Evolutionary conservation across 2,329 filamentous ascomycete species (phyloP), one percentile per base, ranked within the genome.

Genomic region (Scedosporium dehoogii): DNA sequence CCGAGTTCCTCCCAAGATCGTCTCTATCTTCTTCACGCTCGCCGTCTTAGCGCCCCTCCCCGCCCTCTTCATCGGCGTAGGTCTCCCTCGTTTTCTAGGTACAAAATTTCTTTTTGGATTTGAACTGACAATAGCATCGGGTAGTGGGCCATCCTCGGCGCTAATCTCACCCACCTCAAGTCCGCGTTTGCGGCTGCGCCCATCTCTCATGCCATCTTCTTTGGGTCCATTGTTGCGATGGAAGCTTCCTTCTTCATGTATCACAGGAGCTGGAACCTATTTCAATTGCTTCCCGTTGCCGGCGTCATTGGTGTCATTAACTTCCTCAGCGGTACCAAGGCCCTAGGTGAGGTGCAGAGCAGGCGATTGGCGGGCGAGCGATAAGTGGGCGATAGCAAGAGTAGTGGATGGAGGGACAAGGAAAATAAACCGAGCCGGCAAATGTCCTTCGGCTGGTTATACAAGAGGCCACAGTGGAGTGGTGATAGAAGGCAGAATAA

Each of bases 241-340:
- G 94, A 99, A 75, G 89, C 84, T 16, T 86, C 96, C 63, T 97
- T 99, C 77, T 93, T 94, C 79, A 77, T 96, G 67, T 99, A 99
- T 82, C 97, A 97, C 77, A 88, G 84, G 61, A 85, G 78, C 71
- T 97, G 93, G 92, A 96, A 88, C 71, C 80, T 99, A 56, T 96
- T 97, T 81, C 88, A 96, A 79, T 86, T 85, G 14, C 80, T 99
- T 59, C 92, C 92, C 4, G 86, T 86, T 27, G 86, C 88, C 61
- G 80, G 80, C 41, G 76, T 86, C 53, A 83, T 94, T 33, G 86
- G 87, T 16, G 75, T 83, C 27, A 83, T 92, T 62, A 85, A 90
- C 10, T 91, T 96, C 72, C 75, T 97, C 65, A 96, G 91, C 72
- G 94, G 94, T 63, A 92, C 88, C 72, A 88, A 92, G 74, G 94